These are phyloP conservation scores for Annulohypoxylon truncatum DNA, from an alignment of 2,329 filamentous ascomycete genomes.

Conservation along the genomic window DNA sequence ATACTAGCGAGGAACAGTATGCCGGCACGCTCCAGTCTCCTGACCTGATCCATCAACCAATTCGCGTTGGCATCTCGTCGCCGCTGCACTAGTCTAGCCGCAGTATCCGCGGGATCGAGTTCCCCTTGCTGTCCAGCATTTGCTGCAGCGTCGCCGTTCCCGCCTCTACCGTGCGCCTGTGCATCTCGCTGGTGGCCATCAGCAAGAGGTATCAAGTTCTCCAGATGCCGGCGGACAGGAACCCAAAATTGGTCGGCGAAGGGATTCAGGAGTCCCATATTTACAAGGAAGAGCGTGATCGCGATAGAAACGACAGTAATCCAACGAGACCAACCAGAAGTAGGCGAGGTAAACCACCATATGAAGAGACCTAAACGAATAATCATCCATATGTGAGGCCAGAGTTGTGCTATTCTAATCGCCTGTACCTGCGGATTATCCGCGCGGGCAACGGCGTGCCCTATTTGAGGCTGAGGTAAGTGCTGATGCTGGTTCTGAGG, in stretches of 20 bases:
- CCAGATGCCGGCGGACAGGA: slow-evolving; percentile 68
- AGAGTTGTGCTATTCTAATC: slow-evolving; percentile 57
- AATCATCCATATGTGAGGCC: slow-evolving; percentile 72
- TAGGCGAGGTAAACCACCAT: slow-evolving; percentile 72
- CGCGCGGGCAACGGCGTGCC: slow-evolving; percentile 46
- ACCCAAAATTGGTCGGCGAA: slow-evolving; percentile 66
- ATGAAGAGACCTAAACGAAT: slow-evolving; percentile 69
- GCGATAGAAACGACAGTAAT: slow-evolving; percentile 66
- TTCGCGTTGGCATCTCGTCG: slow-evolving; percentile 58
- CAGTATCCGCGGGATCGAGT: slow-evolving; percentile 61
- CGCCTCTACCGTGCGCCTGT: slow-evolving; percentile 43
- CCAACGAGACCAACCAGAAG: slow-evolving; percentile 70
- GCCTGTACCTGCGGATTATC: slow-evolving; percentile 51
- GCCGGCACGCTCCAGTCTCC: slow-evolving; percentile 68
- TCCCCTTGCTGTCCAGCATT: slow-evolving; percentile 45
- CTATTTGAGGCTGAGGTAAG: slow-evolving; percentile 44
- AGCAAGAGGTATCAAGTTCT: slow-evolving; percentile 68
- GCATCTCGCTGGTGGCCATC: slow-evolving; percentile 49
- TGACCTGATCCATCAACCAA: slow-evolving; percentile 62
- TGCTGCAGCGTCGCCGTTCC: slow-evolving; percentile 43
- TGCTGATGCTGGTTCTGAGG: slow-evolving; percentile 42
- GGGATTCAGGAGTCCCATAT: slow-evolving; percentile 69
- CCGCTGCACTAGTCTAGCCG: slow-evolving; percentile 64
- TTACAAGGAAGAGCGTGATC: slow-evolving; percentile 66
- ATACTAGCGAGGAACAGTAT: slow-evolving; percentile 74